Evolutionary conservation across 2,329 filamentous ascomycete genomes (phyloP).

Genomic region (Aspergillus chevalieri): DNA sequence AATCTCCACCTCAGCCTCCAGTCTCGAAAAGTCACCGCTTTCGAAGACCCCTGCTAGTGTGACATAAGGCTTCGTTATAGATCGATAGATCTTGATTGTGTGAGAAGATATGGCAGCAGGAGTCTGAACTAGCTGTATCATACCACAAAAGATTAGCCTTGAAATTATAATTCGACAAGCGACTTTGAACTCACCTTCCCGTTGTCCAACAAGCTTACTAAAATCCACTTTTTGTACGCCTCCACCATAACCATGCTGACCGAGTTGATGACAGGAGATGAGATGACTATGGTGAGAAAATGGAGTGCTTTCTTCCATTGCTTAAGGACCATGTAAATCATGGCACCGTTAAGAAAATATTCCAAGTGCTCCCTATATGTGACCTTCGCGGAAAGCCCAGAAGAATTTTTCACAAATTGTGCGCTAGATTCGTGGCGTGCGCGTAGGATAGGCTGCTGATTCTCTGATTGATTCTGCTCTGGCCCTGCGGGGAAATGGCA

Average conservation of each 20-base stretch:
- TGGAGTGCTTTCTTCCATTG: slow-evolving; percentile 58
- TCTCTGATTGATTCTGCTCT: slow-evolving; percentile 18
- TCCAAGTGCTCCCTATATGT: slow-evolving; percentile 48
- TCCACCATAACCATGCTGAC: slow-evolving; percentile 76
- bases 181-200: slow-evolving; percentile 48
- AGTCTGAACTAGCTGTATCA: slow-evolving; percentile 38
- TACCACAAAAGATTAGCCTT: neutral
- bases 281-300: slow-evolving; percentile 60
- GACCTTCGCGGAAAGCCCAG: slow-evolving; percentile 36
- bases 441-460: slow-evolving; percentile 21
- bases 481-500: slow-evolving; percentile 33
- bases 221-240: slow-evolving; percentile 84
- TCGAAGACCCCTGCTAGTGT: slow-evolving; percentile 65
- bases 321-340: slow-evolving; percentile 56
- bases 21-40: slow-evolving; percentile 49
- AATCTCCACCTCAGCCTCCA: slow-evolving; percentile 59
- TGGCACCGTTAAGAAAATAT: slow-evolving; percentile 61
- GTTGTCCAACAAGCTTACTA: slow-evolving; percentile 65
- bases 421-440: slow-evolving; percentile 25
- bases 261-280: slow-evolving; percentile 58
- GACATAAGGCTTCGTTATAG: slow-evolving; percentile 63
- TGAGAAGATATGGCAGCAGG: slow-evolving; percentile 52
- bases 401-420: slow-evolving; percentile 29
- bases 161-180: neutral
- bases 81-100: slow-evolving; percentile 53